Conservation (phyloP, 2,329 filamentous ascomycete genomes). For the Diaporthe sp. region DNA sequence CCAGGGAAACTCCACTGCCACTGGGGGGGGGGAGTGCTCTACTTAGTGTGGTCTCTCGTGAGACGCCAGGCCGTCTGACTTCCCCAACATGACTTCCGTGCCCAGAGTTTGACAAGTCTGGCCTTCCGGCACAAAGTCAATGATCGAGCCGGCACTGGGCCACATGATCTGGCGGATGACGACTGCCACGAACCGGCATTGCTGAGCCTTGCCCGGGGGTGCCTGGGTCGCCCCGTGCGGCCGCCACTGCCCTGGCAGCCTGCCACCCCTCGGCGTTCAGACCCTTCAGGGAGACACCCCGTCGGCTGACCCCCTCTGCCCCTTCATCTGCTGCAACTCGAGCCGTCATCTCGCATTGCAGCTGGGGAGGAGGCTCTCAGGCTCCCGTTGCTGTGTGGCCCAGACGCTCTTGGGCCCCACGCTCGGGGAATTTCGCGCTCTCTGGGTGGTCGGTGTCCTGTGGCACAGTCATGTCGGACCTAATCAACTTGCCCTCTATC, state of each 20-base stretch:
- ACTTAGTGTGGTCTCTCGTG: constrained; percentile 13
- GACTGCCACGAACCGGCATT: constrained; percentile 20
- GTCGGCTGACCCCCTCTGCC: neutral
- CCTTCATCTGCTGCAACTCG: constrained; percentile 17
- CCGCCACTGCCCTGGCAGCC: neutral
- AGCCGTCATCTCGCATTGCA: neutral
- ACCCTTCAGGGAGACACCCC: neutral
- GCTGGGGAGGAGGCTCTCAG: neutral
- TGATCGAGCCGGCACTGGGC: neutral
- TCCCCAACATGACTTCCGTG: constrained; percentile 23
- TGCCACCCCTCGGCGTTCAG: neutral
- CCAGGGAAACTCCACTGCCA: neutral
- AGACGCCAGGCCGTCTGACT: constrained; percentile 25
- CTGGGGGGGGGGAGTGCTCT: neutral
- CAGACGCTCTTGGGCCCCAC: constrained; percentile 4
- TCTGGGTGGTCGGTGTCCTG: neutral
- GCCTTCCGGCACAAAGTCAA: neutral
- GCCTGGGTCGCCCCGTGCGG: neutral
- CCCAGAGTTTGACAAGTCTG: neutral
- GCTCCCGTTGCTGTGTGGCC: neutral
- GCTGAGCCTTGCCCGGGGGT: neutral
- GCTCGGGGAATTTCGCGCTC: neutral
- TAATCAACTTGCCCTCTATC: neutral
- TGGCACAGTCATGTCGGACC: neutral
- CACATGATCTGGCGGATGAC: constrained; percentile 26